Percentiles rank a stretch among this genome's conserved stretches.
These are phyloP conservation scores for Cladosporium sp. DNA, from an alignment of 2,329 filamentous ascomycete species.

Conservation along the genomic window DNA sequence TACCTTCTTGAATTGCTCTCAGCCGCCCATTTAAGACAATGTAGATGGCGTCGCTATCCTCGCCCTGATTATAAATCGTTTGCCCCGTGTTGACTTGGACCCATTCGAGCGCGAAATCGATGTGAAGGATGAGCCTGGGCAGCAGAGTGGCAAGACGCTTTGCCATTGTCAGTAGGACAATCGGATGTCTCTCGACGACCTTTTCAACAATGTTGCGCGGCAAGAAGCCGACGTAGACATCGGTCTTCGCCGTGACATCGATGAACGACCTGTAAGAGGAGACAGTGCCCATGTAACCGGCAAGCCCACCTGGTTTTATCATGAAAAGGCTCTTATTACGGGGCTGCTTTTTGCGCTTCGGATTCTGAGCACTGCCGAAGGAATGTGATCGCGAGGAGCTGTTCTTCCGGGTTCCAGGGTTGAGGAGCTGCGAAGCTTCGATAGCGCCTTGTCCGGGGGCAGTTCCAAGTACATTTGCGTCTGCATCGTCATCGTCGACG, in stretches of 20 bases:
- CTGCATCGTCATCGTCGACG: conserved; percentile 54
- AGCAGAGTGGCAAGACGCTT: conserved; percentile 87
- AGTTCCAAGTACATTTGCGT: conserved; percentile 40
- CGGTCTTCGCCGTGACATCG: conserved; percentile 93
- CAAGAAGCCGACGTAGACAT: conserved; percentile 94
- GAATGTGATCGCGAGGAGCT: conserved; percentile 8
- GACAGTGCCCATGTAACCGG: conserved; percentile 89
- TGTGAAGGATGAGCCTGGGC: conserved; percentile 84
- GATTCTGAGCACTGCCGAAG: conserved; percentile 14
- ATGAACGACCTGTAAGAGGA: conserved; percentile 95
- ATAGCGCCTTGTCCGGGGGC: conserved; percentile 29
- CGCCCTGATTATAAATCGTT: conserved; percentile 85
- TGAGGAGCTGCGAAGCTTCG: conserved; percentile 28
- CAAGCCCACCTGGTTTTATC: conserved; percentile 89
- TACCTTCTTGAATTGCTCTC: conserved; percentile 73
- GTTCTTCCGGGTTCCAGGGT: not conserved
- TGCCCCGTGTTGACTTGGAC: conserved; percentile 93
- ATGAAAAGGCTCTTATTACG: conserved; percentile 71
- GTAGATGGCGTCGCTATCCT: conserved; percentile 97
- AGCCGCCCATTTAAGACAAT: conserved; percentile 92
- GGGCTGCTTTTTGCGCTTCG: conserved; percentile 39
- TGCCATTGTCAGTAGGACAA: conserved; percentile 89
- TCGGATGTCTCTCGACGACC: conserved; percentile 87
- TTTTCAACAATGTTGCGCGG: conserved; percentile 79
- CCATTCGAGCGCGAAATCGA: conserved; percentile 98